phyloP scores from a whole-genome alignment of 1,284 basidiomycete species.

The Malassezia psittaci region DNA sequence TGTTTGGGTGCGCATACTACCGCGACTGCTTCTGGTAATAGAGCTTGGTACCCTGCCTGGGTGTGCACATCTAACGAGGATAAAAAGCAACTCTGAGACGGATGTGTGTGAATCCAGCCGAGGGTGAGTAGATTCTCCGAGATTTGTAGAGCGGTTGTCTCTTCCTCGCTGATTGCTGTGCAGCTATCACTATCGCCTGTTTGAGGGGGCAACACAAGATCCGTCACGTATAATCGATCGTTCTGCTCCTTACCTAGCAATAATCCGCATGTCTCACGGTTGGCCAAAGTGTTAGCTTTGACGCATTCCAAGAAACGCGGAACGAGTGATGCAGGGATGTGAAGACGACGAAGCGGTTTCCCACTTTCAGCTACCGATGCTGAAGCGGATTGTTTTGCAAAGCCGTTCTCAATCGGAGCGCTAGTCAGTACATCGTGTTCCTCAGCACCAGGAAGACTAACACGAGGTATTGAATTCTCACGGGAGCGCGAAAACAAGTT shows the following conservation, averaged over 20 bases:
- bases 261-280: constrained; percentile 60
- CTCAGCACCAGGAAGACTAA: not conserved
- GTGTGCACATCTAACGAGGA: constrained; percentile 79
- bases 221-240: not conserved
- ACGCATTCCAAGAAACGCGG: constrained; percentile 64
- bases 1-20: constrained; percentile 75
- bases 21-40: constrained; percentile 79
- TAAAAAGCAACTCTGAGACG: constrained; percentile 70
- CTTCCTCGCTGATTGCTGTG: constrained; percentile 74
- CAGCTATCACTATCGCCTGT: constrained; percentile 75
- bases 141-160: constrained; percentile 71
- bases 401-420: not conserved
- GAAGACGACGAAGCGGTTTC: constrained; percentile 14
- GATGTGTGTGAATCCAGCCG: constrained; percentile 89
- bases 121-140: constrained; percentile 66
- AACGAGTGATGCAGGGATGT: constrained; percentile 60
- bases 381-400: not conserved
- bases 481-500: not conserved
- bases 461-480: not conserved
- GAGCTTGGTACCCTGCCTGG: constrained; percentile 71
- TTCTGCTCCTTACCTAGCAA: constrained; percentile 52
- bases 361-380: not conserved
- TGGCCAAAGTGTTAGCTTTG: constrained; percentile 55
- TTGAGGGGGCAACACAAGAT: constrained; percentile 59
- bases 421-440: not conserved